Base-by-base conservation (phyloP, 2,329 filamentous ascomycete species). In the Seiridium unicorne region DNA sequence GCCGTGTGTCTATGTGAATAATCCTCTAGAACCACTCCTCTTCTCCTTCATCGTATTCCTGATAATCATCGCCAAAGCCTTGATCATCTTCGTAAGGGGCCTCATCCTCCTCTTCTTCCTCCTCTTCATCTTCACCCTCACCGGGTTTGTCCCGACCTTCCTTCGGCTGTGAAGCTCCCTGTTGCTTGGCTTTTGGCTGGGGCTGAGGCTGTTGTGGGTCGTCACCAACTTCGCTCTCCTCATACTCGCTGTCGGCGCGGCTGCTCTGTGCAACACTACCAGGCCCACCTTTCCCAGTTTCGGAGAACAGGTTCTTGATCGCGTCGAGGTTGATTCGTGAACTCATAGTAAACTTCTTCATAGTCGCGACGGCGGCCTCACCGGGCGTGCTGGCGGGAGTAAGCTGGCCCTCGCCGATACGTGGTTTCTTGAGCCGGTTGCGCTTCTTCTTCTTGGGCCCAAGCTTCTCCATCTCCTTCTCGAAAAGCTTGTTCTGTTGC, bases 401-500 rank as follows among this genome's bases (percentile, higher is more conserved):
- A 13, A 83, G 82, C 69, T 89, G 85, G 8, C 86, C 86, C 66
- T 89, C 87, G 32, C 86, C 85, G 68, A 88, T 87, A 18, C 84
- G 76, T 1, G 85, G 83, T 65, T 78, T 80, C 64, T 73, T 74
- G 47, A 69, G 61, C 4, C 73, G 79, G 57, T 83, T 83, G 32
- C 85, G 80, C n/a, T 77, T 82, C 59, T 81, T 83, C 76, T 82
- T 90, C 59, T 79, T 83, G 64, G 81, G 82, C 34, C 72, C 77
- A 5, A 73, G 60, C 13, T 67, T 66, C 61, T 84, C 84, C 63
- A 85, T 78, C 73, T 93, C 91, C 61, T 88, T 85, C 44, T 90
- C 85, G 60, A 96, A 89, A 5, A 90, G 82, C 74, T 95, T 96
- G 62, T 91, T 87, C 70, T 97, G 93, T 70, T 96, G 90, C 54